Evolutionary conservation across 1,284 basidiomycete species (phyloP).

Genomic region (Tranzscheliella williamsii): DNA sequence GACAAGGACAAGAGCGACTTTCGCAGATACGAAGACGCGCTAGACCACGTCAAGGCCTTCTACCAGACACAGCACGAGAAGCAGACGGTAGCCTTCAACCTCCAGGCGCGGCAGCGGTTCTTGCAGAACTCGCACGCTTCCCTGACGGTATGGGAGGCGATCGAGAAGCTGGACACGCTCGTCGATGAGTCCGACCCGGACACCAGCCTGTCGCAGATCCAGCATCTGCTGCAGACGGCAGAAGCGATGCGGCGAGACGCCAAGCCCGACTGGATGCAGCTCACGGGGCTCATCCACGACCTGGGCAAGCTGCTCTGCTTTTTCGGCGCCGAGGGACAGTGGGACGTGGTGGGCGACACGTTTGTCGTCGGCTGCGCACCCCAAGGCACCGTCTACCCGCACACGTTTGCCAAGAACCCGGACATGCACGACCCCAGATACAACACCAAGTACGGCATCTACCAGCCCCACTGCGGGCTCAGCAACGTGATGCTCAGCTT

Average conservation of each 20-base stretch:
- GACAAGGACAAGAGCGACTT: constrained; percentile 74
- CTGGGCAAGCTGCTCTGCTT: constrained; percentile 47
- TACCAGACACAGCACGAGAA: constrained; percentile 88
- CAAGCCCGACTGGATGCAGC: constrained; percentile 71
- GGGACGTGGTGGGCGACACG: constrained; percentile 85
- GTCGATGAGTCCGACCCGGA: constrained; percentile 82
- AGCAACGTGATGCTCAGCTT: constrained; percentile 88
- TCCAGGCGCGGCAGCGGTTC: constrained; percentile 30
- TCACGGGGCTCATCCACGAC: constrained; percentile 73
- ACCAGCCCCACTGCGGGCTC: constrained; percentile 79
- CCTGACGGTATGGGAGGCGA: constrained; percentile 78
- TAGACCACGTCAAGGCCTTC: constrained; percentile 82
- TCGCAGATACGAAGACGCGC: constrained; percentile 67
- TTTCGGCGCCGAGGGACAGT: constrained; percentile 70
- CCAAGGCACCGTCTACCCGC: constrained; percentile 69
- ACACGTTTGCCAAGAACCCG: constrained; percentile 80
- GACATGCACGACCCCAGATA: constrained; percentile 74
- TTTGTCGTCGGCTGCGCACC: constrained; percentile 84
- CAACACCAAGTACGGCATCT: constrained; percentile 80
- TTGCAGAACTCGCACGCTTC: constrained; percentile 30
- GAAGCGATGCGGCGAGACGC: constrained; percentile 86
- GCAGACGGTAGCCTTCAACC: constrained; percentile 64
- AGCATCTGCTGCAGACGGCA: constrained; percentile 86
- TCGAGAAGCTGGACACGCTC: constrained; percentile 83
- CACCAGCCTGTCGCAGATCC: constrained; percentile 69